Evolutionary conservation across 768 basidiomycete genomes (phyloP), one percentile per base, ranked within the genome.

Genomic region (Termitomyces sp.): DNA sequence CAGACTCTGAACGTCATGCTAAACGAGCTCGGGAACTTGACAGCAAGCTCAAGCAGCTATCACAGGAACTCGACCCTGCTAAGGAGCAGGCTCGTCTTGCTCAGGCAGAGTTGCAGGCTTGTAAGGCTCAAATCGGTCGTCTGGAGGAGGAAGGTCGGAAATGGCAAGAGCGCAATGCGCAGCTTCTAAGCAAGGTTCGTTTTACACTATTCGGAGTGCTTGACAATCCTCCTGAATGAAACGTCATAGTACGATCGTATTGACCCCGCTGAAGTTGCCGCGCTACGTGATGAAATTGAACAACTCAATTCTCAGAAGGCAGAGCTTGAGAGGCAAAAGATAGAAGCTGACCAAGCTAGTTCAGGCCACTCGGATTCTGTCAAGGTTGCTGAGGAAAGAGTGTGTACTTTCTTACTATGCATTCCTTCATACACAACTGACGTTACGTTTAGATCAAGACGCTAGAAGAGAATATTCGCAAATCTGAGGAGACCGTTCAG

Each of bases 91-190:
- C 84, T 1, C 84, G 83, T 30, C 69, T 82, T 12, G 77, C 84
- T 2, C 79, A 82, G 46, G 92, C 92, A 6, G 93, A 95, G 66
- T 72, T 92, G n/a, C 84, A 87, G 51, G 82, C 88, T 1, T 80
- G 83, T 49, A 83, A 82, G 58, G 79, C 76, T 13, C 90, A 92
- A 55, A 76, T 94, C 58, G 71, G 74, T 40, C 84, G 86, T 6
- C 76, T 94, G 14, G 88, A 93, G 69, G 85, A 82, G 50, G 91
- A 95, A 71, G 87, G 82, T 61, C 83, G 81, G 33, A 82, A 83
- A 59, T 94, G 93, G 92, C 91, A 94, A 73, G 87, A 89, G 60
- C 85, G 93, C 16, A 94, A 91, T 66, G 69, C 82, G 28, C 90
- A 94, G 56, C 74, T 95, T 26, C 77, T 95, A 52, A 86, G 79